Percentiles rank a stretch among this genome's conserved stretches.
These are phyloP conservation scores for Eucalyptus sp. DNA, from an alignment of 345 rosid species.

Conservation along the genomic window DNA sequence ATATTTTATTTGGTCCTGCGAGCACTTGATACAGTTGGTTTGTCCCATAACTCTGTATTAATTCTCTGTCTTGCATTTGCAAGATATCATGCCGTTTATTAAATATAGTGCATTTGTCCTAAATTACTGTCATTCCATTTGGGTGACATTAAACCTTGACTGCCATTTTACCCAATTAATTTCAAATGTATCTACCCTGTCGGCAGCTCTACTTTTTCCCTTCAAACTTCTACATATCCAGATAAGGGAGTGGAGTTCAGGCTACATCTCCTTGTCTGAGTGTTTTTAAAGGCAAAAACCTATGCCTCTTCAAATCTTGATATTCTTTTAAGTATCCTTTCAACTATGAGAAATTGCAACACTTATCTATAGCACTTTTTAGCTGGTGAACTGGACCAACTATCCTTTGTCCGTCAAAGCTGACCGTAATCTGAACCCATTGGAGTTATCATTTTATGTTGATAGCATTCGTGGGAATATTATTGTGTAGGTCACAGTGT, in stretches of 20 bases:
- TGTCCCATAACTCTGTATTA: not conserved
- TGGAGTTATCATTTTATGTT: not conserved
- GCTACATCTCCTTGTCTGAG: not conserved
- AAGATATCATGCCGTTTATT: not conserved
- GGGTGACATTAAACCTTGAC: not conserved
- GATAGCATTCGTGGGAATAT: not conserved
- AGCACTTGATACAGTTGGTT: constrained; percentile 74
- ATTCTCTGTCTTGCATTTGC: not conserved
- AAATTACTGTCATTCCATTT: not conserved
- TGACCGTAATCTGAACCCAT: not conserved
- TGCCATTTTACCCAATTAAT: not conserved
- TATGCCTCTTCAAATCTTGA: not conserved
- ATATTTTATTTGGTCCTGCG: constrained; percentile 89
- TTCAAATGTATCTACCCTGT: not conserved
- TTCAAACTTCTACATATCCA: not conserved
- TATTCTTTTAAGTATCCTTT: not conserved
- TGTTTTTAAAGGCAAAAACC: not conserved
- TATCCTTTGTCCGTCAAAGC: not conserved
- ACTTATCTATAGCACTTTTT: not conserved
- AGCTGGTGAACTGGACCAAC: not conserved
- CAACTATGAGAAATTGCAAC: not conserved
- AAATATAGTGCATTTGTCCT: not conserved
- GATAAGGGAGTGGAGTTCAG: not conserved
- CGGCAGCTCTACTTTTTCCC: not conserved
- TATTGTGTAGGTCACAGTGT: not conserved